Percentiles rank a stretch among this genome's conserved stretches.
These are phyloP conservation scores for Cocos nucifera DNA, from an alignment of 176 grass and related monocot species.

Conservation along the genomic window DNA sequence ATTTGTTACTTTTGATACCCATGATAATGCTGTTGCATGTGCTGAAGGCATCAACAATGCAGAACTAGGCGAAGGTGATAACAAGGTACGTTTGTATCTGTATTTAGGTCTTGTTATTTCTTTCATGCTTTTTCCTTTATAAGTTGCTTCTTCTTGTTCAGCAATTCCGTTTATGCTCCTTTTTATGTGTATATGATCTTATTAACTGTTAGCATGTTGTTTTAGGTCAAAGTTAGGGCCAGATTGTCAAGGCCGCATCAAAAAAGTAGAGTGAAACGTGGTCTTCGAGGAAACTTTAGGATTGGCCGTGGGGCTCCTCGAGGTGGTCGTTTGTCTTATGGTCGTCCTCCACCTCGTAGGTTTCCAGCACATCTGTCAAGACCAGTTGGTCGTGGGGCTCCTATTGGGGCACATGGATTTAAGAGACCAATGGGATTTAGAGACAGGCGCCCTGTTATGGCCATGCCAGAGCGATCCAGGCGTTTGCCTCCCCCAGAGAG, in stretches of 20 bases:
- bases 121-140: no score
- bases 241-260: conserved; percentile 74
- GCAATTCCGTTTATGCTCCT: conserved; percentile 1
- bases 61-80: conserved; percentile 61
- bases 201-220: not conserved
- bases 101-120: not conserved
- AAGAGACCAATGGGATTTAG: conserved; percentile 58
- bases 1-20: conserved; percentile 88
- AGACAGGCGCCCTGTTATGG: conserved; percentile 54
- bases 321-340: conserved; percentile 40
- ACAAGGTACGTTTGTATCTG: conserved; percentile 37
- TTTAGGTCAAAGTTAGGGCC: conserved; percentile 77
- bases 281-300: conserved; percentile 67
- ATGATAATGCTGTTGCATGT: conserved; percentile 86
- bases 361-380: conserved; percentile 30
- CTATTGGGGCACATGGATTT: conserved; percentile 41
- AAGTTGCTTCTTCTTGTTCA: no score
- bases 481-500: conserved; percentile 52
- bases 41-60: conserved; percentile 54
- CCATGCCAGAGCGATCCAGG: conserved; percentile 50
- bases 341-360: conserved; percentile 28
- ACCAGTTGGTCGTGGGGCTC: conserved; percentile 30
- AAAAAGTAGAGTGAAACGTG: conserved; percentile 63
- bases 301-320: conserved; percentile 42
- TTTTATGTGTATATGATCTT: conserved; percentile 2